phyloP scores from a whole-genome alignment of 306 rosid genomes.

The Prosopis cineraria region DNA sequence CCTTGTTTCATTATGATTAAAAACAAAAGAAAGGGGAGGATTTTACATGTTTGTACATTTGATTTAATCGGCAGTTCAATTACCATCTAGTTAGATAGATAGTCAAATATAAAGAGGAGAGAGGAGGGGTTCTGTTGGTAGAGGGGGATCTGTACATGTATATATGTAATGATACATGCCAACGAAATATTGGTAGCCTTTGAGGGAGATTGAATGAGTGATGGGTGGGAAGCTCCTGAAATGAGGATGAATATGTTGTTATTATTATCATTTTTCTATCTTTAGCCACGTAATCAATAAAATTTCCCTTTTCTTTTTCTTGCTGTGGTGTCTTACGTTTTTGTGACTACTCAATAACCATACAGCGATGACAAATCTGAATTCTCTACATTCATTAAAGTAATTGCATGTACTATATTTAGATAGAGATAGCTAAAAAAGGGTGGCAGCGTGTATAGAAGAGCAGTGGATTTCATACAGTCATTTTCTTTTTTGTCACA shows the following conservation, averaged over 20 bases:
- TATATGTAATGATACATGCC: constrained; percentile 55
- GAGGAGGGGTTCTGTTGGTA: constrained; percentile 42
- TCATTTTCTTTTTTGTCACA: no score
- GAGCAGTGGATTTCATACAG: background rate
- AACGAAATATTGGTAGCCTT: constrained; percentile 35
- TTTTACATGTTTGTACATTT: constrained; percentile 39
- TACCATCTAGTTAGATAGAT: constrained; percentile 24
- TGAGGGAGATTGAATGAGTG: constrained; percentile 48
- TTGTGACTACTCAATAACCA: background rate
- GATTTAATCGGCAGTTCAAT: constrained; percentile 34
- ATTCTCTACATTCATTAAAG: background rate
- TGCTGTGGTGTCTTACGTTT: background rate
- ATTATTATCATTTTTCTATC: constrained; percentile 10
- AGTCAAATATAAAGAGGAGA: constrained; percentile 20
- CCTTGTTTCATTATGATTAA: constrained; percentile 20
- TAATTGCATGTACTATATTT: background rate
- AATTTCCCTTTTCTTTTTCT: constrained; percentile 19
- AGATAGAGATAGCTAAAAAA: background rate
- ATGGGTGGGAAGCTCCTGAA: constrained; percentile 54
- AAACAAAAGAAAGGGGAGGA: background rate
- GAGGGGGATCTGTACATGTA: constrained; percentile 54
- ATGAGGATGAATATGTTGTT: constrained; percentile 46
- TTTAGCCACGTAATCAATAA: constrained; percentile 56
- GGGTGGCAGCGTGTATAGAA: background rate
- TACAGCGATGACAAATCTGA: background rate